Evolutionary conservation across 768 basidiomycete species (phyloP), one percentile per base, ranked within the genome.

Genomic region (Xerocomellus chrysenteron): DNA sequence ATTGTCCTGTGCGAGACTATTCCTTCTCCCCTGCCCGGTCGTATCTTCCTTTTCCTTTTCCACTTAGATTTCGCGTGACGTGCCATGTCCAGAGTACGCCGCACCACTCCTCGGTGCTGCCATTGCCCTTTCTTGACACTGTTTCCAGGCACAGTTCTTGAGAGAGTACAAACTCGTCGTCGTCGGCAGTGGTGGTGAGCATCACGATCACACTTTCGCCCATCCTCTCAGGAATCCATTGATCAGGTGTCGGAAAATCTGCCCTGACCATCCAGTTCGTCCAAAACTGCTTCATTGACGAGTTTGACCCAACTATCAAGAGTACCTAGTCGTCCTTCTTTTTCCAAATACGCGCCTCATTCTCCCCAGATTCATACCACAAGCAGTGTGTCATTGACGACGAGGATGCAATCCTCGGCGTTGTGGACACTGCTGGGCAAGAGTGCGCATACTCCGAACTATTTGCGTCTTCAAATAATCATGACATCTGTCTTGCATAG

Each of bases 181-280:
- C 60, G 96, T 98, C 59, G 96, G 96, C 47, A 95, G 96, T 69
- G 96, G 95, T 83, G 95, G 94, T 90, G 52, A 68, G 82, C 73
- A 52, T 60, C 41, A 10, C 75, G 76, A 52, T 77, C 54, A 75
- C 77, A 58, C 78, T 21, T 21, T 16, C 26, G 11, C 7, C 10
- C 40, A 4, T 54, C 45, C 17, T 56, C 50, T 51, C 44, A 59
- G 4, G 21, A 21, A 1, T 36, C 14, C 13, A 24, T 47, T 24
- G 4, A 44, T 24, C 39, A 75, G 75, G 73, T 56, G 75, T 66
- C 55, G 89, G 89, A 36, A 91, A 98, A 81, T 94, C 92, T 49
- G 94, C 93, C 26, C 74, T 97, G 75, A 98, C 96, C 49, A 97
- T 98, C 66, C 96, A 98, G 72, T 98, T 98, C 79, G 96, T 98